These are phyloP conservation scores for Hyaloperonospora arabidopsidis DNA, from an alignment of 352 stramenopile species.

Conservation along the genomic window DNA sequence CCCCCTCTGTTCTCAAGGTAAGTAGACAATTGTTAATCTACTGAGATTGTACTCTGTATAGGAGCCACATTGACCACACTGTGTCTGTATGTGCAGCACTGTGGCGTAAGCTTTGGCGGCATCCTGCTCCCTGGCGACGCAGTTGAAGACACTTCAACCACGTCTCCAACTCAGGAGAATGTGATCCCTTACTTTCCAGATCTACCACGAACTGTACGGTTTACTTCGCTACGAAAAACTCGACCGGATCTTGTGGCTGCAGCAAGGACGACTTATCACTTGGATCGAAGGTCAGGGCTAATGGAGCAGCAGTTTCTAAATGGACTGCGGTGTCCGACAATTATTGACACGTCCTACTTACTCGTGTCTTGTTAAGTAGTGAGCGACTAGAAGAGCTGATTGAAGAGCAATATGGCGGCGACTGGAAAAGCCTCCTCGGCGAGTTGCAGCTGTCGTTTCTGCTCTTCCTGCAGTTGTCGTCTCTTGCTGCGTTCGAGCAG, in stretches of 20 bases:
- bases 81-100: constrained; percentile 32
- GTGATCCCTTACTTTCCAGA: constrained; percentile 71
- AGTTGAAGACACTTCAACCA: constrained; percentile 31
- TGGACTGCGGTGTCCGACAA: neutral
- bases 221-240: constrained; percentile 47
- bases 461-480: constrained; percentile 91
- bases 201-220: constrained; percentile 60
- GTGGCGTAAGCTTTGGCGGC: constrained; percentile 49
- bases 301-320: neutral
- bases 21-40: neutral
- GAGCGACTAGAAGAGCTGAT: constrained; percentile 47
- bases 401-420: constrained; percentile 22
- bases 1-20: constrained; percentile 48
- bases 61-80: neutral
- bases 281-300: constrained; percentile 46
- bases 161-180: constrained; percentile 11
- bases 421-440: constrained; percentile 81
- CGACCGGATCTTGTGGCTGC: constrained; percentile 29
- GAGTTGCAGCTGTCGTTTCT: constrained; percentile 92
- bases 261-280: constrained; percentile 69
- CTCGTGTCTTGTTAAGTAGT: constrained; percentile 16
- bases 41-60: neutral
- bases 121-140: constrained; percentile 65
- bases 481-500: constrained; percentile 86
- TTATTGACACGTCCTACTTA: neutral